These are phyloP conservation scores for Termitomyces sp. DNA, from an alignment of 768 basidiomycete genomes.

Conservation along the genomic window DNA sequence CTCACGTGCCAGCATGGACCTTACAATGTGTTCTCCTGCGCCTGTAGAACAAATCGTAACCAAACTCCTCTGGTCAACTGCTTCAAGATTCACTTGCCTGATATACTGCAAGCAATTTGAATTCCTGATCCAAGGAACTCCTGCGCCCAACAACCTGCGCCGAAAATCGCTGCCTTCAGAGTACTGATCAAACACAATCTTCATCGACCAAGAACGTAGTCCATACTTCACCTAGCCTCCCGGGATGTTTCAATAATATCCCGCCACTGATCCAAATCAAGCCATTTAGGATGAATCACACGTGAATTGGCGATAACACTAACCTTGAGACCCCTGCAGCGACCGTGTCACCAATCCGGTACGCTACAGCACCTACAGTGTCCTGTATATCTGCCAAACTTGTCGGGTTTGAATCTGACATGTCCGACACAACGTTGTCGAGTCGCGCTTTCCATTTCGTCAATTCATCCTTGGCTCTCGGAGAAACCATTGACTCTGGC, in stretches of 20 bases:
- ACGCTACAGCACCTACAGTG: conserved; percentile 78
- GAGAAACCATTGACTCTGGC: conserved; percentile 44
- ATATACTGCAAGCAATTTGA: conserved; percentile 67
- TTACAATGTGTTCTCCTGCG: conserved; percentile 68
- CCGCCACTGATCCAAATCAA: conserved; percentile 61
- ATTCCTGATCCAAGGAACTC: conserved; percentile 17
- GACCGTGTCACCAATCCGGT: conserved; percentile 38
- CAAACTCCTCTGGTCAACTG: neutral
- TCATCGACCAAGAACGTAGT: neutral
- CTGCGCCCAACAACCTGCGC: conserved; percentile 76
- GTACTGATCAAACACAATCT: neutral
- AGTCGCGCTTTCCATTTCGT: conserved; percentile 52
- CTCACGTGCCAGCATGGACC: conserved; percentile 48
- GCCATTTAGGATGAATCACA: neutral
- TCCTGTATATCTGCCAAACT: conserved; percentile 51
- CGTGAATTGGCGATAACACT: neutral
- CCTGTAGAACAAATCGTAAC: conserved; percentile 31
- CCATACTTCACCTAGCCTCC: conserved; percentile 70
- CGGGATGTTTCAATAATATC: conserved; percentile 69
- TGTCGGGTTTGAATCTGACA: neutral
- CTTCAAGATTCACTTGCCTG: conserved; percentile 34
- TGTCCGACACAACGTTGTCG: conserved; percentile 12
- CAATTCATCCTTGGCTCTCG: conserved; percentile 53
- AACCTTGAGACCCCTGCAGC: conserved; percentile 80
- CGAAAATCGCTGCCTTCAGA: conserved; percentile 61